phyloP scores from a whole-genome alignment of 2,329 filamentous ascomycete species.

The Exserohilum rostratum region DNA sequence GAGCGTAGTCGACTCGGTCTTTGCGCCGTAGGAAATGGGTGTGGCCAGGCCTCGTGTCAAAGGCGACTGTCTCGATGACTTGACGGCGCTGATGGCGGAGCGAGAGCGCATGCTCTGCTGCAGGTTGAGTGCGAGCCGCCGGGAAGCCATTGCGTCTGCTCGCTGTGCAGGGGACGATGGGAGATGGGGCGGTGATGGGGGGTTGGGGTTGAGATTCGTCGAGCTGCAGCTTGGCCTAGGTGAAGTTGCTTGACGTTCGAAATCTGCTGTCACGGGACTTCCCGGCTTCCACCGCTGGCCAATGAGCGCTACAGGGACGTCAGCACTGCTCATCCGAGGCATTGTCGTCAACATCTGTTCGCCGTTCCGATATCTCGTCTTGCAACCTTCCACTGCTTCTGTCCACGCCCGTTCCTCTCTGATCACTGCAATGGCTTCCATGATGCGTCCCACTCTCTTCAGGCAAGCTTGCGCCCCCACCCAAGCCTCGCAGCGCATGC shows the following conservation, averaged over 20 bases:
- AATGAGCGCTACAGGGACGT: slow-evolving; percentile 25
- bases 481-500: slow-evolving; percentile 51
- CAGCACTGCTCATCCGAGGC: slow-evolving; percentile 28
- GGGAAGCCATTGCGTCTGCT: slow-evolving; percentile 78
- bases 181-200: slow-evolving; percentile 37
- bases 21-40: slow-evolving; percentile 73
- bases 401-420: slow-evolving; percentile 9
- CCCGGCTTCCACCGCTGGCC: slow-evolving; percentile 24
- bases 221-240: slow-evolving; percentile 32
- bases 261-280: slow-evolving; percentile 31
- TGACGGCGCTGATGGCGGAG: slow-evolving; percentile 78
- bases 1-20: slow-evolving; percentile 94
- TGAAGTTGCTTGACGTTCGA: slow-evolving; percentile 32
- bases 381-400: slow-evolving; percentile 14
- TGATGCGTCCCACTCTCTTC: slow-evolving; percentile 58
- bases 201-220: slow-evolving; percentile 30
- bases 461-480: slow-evolving; percentile 53
- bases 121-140: slow-evolving; percentile 95
- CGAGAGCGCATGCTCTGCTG: slow-evolving; percentile 88
- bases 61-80: slow-evolving; percentile 58
- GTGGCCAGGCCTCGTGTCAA: slow-evolving; percentile 89
- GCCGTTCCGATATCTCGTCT: slow-evolving; percentile 14
- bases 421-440: slow-evolving; percentile 56
- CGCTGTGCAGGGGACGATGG: slow-evolving; percentile 32
- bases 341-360: slow-evolving; percentile 22